Conservation (phyloP, 2,329 filamentous ascomycete species). For the Neopestalotiopsis sp. region DNA sequence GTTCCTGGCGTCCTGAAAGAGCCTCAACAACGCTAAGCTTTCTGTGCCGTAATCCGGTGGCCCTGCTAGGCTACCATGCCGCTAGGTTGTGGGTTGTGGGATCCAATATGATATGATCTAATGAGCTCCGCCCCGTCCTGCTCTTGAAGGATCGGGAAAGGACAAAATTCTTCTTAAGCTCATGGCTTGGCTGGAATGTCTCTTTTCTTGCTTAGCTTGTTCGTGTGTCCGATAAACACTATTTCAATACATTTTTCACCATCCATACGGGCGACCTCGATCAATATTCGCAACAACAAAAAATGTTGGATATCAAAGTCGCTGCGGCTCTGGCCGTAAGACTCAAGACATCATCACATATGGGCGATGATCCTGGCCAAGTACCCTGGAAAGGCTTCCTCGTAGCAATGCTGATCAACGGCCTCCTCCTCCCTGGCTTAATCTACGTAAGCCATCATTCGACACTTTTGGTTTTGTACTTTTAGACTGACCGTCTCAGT, state of each 20-base stretch:
- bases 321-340: neutral
- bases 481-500: constrained; percentile 35
- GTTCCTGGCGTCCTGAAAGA: too few species aligned
- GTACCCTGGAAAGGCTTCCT: neutral
- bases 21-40: too few species aligned
- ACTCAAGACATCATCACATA: neutral
- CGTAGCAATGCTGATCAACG: neutral
- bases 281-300: neutral
- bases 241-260: neutral
- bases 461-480: neutral
- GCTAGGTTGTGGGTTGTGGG: too few species aligned
- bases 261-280: neutral
- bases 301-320: neutral
- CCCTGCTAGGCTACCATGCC: too few species aligned
- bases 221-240: neutral
- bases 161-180: neutral
- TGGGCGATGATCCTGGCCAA: neutral
- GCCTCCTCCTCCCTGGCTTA: neutral
- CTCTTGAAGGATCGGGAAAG: neutral
- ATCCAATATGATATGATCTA: neutral
- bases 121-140: neutral
- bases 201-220: neutral
- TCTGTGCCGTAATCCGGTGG: too few species aligned
- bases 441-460: neutral
- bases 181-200: neutral